A percentile compares a stretch with the other conserved stretches of the same genome.
phyloP scores from a whole-genome alignment of 805 yeast species.

The Maudiozyma barnettii region DNA sequence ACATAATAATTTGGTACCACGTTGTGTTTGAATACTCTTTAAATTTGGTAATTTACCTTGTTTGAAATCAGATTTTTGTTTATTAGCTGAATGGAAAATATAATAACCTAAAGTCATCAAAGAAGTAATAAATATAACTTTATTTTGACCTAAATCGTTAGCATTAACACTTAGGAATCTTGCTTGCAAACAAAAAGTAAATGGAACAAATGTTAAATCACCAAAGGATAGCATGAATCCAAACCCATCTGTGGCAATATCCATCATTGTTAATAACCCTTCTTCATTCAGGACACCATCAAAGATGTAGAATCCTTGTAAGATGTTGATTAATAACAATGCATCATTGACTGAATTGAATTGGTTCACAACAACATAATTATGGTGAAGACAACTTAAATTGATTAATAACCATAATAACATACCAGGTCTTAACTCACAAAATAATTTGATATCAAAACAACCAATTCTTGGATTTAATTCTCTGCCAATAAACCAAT shows the following conservation, averaged over 20 bases:
- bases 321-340: slow-evolving; percentile 50
- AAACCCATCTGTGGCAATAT: slow-evolving; percentile 90
- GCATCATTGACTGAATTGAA: slow-evolving; percentile 61
- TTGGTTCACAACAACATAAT: slow-evolving; percentile 38
- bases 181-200: slow-evolving; percentile 79
- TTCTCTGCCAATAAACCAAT: slow-evolving; percentile 97
- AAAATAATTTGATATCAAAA: slow-evolving; percentile 82
- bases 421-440: slow-evolving; percentile 93
- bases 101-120: slow-evolving; percentile 59
- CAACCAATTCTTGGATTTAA: slow-evolving; percentile 75
- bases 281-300: slow-evolving; percentile 91
- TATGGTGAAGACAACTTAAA: slow-evolving; percentile 71
- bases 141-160: slow-evolving; percentile 28
- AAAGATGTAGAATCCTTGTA: slow-evolving; percentile 75
- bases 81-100: slow-evolving; percentile 77
- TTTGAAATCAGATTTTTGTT: slow-evolving; percentile 76
- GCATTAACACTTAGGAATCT: slow-evolving; percentile 66
- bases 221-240: slow-evolving; percentile 96
- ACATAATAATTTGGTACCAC: slow-evolving; percentile 69
- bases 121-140: slow-evolving; percentile 31
- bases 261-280: slow-evolving; percentile 90
- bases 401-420: slow-evolving; percentile 76
- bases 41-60: slow-evolving; percentile 64
- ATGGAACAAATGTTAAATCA: slow-evolving; percentile 86
- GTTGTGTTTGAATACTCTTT: slow-evolving; percentile 58